A percentile compares a stretch with the other conserved stretches of the same genome.
phyloP scores from a whole-genome alignment of 129 eudicot genomes.

The Escallonia rubra region DNA sequence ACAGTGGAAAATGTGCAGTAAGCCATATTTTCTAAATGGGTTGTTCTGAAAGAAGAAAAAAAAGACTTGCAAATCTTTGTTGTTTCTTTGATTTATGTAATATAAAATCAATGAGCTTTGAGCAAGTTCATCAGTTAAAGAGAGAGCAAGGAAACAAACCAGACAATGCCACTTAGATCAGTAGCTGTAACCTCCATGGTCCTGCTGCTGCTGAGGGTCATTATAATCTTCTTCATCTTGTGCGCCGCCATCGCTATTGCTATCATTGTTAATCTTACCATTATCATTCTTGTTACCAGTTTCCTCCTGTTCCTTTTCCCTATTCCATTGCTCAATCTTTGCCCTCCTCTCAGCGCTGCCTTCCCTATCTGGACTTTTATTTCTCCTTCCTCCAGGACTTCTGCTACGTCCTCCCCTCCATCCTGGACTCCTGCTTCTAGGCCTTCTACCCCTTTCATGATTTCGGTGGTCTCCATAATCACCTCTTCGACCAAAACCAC shows the following conservation, averaged over 20 bases:
- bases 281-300: constrained; percentile 31
- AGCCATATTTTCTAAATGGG: constrained; percentile 49
- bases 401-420: constrained; percentile 85
- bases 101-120: no score
- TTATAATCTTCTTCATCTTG: constrained; percentile 36
- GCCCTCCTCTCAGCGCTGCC: constrained; percentile 98
- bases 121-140: background rate
- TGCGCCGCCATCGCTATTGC: constrained; percentile 12
- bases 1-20: constrained; percentile 86
- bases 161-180: constrained; percentile 25
- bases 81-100: no score
- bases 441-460: constrained; percentile 60
- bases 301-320: constrained; percentile 78
- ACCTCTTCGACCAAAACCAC: constrained; percentile 72
- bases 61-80: no score
- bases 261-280: constrained; percentile 20
- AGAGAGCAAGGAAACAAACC: constrained; percentile 27
- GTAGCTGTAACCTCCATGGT: constrained; percentile 31
- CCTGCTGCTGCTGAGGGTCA: constrained; percentile 36
- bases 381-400: constrained; percentile 81
- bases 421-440: constrained; percentile 91
- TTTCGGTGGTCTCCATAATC: constrained; percentile 58
- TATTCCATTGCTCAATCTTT: constrained; percentile 91
- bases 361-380: constrained; percentile 77
- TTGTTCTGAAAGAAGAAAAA: background rate